A percentile compares a stretch with the other conserved stretches of the same genome.
Conservation (phyloP, 345 rosid genomes). For the Salix suchowensis region DNA sequence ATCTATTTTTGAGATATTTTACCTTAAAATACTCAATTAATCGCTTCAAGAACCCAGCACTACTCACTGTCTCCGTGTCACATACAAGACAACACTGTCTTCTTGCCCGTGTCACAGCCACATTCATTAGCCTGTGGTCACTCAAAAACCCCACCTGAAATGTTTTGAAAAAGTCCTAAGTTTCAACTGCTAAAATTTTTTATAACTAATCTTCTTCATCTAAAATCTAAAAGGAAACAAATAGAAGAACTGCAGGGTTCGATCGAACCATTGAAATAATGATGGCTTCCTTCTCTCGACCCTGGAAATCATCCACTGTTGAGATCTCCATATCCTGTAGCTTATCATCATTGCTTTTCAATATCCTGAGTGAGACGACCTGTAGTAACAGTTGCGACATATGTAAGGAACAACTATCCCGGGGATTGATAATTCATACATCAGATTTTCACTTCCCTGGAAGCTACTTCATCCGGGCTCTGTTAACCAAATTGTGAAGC, state of each 20-base stretch:
- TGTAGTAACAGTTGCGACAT: slow-evolving; percentile 22
- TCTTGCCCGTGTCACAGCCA: slow-evolving; percentile 90
- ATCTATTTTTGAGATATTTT: neutral
- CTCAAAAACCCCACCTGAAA: slow-evolving; percentile 78
- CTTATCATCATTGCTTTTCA: slow-evolving; percentile 64
- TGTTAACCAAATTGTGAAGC: neutral
- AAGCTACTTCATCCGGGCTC: neutral
- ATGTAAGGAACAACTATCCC: slow-evolving; percentile 8
- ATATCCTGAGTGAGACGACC: slow-evolving; percentile 70
- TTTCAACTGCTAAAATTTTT: slow-evolving; percentile 1
- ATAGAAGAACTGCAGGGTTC: slow-evolving; percentile 18
- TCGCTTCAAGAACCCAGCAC: slow-evolving; percentile 70
- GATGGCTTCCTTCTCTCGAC: slow-evolving; percentile 93
- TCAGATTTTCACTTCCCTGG: neutral
- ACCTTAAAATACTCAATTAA: slow-evolving; percentile 77
- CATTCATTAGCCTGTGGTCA: slow-evolving; percentile 85
- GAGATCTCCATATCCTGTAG: slow-evolving; percentile 81
- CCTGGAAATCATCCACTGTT: slow-evolving; percentile 97
- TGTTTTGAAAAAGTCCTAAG: slow-evolving; percentile 4
- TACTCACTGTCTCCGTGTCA: slow-evolving; percentile 75
- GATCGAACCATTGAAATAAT: slow-evolving; percentile 96
- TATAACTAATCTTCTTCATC: neutral
- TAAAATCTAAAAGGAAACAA: neutral
- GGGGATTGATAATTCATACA: neutral
- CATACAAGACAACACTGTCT: slow-evolving; percentile 90